phyloP scores from a whole-genome alignment of 805 yeast genomes.

The Yarrowia keelungensis region DNA sequence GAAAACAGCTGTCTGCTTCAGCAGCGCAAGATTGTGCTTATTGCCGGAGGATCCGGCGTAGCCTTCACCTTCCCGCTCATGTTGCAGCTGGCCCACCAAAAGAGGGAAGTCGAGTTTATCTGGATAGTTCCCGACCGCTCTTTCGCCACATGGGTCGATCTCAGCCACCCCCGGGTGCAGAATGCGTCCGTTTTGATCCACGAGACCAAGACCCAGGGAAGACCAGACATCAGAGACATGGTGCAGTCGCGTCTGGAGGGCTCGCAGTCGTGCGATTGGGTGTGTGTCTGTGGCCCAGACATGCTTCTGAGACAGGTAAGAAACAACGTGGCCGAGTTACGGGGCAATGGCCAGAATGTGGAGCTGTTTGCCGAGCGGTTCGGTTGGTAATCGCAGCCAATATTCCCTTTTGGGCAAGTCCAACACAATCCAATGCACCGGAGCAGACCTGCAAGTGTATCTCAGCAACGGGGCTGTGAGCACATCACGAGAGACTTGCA shows the following conservation, averaged over 20 bases:
- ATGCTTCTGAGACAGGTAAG: constrained; percentile 46
- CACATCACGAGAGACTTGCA: neutral
- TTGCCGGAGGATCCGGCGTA: constrained; percentile 50
- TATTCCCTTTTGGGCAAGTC: neutral
- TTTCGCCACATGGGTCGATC: constrained; percentile 46
- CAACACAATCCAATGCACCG: neutral
- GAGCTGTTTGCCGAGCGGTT: constrained; percentile 47
- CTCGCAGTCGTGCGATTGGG: constrained; percentile 40
- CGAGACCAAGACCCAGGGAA: constrained; percentile 47
- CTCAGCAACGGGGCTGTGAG: constrained; percentile 5
- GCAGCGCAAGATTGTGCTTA: constrained; percentile 45
- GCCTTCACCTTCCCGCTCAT: constrained; percentile 48
- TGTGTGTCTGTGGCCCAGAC: constrained; percentile 49
- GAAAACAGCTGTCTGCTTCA: constrained; percentile 42
- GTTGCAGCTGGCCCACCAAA: constrained; percentile 36
- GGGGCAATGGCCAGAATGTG: constrained; percentile 44
- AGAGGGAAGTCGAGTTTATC: constrained; percentile 44
- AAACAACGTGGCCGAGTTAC: constrained; percentile 46
- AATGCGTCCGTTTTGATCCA: constrained; percentile 27
- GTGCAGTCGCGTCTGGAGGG: constrained; percentile 41
- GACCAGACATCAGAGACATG: constrained; percentile 46
- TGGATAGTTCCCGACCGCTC: constrained; percentile 48
- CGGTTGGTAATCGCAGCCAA: constrained; percentile 45
- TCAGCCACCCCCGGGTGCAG: constrained; percentile 41
- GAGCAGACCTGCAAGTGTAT: neutral